Base-by-base conservation (phyloP, 805 yeast genomes). In the Middelhovenomyces tepae region DNA sequence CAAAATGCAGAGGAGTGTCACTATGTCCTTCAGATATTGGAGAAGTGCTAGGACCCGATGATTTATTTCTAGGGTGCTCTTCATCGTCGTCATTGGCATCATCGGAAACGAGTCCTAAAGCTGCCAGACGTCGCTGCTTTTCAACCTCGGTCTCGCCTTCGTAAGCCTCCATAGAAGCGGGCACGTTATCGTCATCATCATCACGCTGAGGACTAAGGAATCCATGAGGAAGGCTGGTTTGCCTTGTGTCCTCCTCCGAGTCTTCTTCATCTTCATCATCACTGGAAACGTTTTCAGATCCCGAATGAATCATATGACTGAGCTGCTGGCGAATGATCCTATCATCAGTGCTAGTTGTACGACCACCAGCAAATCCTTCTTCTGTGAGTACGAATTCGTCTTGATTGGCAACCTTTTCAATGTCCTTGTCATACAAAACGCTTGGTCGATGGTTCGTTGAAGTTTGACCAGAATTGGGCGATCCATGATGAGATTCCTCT, bases 131-230 rank as follows among this genome's bases (percentile, higher is more conserved):
- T 46, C 87, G 68, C 24, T 63, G 61, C 36, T 71, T 67, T 51
- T 80, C 87, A 16, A 75, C 72, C n/a, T 65, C 78, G 0, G 85
- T 77, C 51, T 79, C 87, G 3, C 54, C 57, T 5, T 29, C 42
- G 16, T 43, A 36, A 14, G 26, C 40, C 16, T 42, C 44, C 2
- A 15, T 31, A 5, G 14, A 28, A 16, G 5, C 7, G 9, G 9
- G 11, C 7, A 47, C 63, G 9, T 48, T 56, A 6, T 47, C 56
- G 3, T 50, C 56, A 6, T 51, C 57, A 13, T 41, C 46, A 9
- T 34, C 43, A 15, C 42, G 45, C 46, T 17, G 48, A 25, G 46
- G 44, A 22, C 56, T 56, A 23, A 26, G 43, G 28, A 41, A 40
- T 27, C 42, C 37, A 11, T 23, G 16, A 28, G 11, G 42, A 46